phyloP scores from a whole-genome alignment of 441 rosid species.

The Erodium moschatum region DNA sequence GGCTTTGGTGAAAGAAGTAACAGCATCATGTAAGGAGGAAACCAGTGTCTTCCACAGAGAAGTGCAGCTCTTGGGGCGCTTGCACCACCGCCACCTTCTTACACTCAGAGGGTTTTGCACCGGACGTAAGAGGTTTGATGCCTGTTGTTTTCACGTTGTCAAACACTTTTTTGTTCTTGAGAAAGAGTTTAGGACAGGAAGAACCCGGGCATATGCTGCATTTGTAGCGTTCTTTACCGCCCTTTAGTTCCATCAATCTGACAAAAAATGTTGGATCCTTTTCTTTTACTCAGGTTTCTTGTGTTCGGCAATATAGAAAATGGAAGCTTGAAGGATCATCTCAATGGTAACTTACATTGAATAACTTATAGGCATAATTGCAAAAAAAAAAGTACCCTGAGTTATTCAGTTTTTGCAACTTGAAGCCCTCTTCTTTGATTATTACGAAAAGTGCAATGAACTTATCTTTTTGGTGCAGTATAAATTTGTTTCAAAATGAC shows the following conservation, averaged over 20 bases:
- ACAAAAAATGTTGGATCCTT: neutral
- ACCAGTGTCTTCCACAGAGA: conserved; percentile 52
- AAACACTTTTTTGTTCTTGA: neutral
- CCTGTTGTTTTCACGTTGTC: neutral
- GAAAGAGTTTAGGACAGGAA: neutral
- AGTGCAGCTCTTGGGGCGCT: conserved; percentile 60
- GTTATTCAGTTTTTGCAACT: too few relatives aligned
- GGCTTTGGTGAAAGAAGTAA: conserved; percentile 60
- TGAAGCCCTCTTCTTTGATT: too few relatives aligned
- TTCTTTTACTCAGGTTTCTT: conserved; percentile 42
- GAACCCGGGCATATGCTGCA: neutral
- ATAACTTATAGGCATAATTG: neutral
- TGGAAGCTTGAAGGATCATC: conserved; percentile 87
- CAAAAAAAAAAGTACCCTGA: too few relatives aligned
- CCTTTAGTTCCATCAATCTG: neutral
- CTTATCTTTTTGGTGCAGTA: too few relatives aligned
- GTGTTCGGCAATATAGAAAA: conserved; percentile 63
- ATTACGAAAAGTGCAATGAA: too few relatives aligned
- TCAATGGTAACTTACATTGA: conserved; percentile 42
- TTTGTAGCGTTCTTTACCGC: neutral
- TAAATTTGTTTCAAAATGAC: too few relatives aligned
- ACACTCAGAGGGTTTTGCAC: conserved; percentile 64
- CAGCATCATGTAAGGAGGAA: conserved; percentile 30
- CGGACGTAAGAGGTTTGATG: conserved; percentile 51
- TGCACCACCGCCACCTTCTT: conserved; percentile 90